Conservation (phyloP, 805 yeast species). For the Candida takata region DNA sequence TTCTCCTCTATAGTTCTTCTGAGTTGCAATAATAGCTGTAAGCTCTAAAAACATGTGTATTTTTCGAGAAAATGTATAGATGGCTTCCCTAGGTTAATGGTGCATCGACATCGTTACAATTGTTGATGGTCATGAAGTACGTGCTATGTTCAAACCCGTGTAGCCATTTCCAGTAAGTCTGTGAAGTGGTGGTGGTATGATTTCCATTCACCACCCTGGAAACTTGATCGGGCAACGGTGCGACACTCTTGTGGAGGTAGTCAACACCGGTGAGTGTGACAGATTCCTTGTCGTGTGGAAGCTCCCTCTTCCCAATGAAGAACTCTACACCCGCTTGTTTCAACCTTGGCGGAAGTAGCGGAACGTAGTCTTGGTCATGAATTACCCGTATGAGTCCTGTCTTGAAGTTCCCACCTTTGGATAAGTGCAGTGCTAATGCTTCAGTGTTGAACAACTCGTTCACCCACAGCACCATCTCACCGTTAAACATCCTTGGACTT, state of each 20-base stretch:
- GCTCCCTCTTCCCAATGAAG: slow-evolving; percentile 28
- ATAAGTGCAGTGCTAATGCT: slow-evolving; percentile 19
- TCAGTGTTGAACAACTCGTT: slow-evolving; percentile 41
- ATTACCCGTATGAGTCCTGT: slow-evolving; percentile 46
- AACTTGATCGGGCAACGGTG: neutral
- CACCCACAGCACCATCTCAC: slow-evolving; percentile 42
- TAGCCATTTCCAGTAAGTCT: slow-evolving; percentile 12
- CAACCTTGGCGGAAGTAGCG: slow-evolving; percentile 46
- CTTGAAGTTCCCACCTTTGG: slow-evolving; percentile 6
- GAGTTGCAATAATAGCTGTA: no score
- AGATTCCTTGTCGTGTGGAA: slow-evolving; percentile 27
- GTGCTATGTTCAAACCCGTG: slow-evolving; percentile 33
- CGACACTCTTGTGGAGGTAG: neutral
- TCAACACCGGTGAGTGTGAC: slow-evolving; percentile 10
- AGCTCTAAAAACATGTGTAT: no score
- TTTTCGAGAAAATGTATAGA: neutral
- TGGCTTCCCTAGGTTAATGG: no score
- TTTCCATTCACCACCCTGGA: neutral
- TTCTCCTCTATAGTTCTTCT: no score
- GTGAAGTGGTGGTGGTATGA: neutral
- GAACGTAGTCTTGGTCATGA: slow-evolving; percentile 53
- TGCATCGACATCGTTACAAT: slow-evolving; percentile 25
- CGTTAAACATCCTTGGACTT: slow-evolving; percentile 60
- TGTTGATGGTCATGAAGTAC: slow-evolving; percentile 29
- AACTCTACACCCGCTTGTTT: slow-evolving; percentile 29